Conservation (phyloP, 768 basidiomycete species). For the Boletus sensibilis region DNA sequence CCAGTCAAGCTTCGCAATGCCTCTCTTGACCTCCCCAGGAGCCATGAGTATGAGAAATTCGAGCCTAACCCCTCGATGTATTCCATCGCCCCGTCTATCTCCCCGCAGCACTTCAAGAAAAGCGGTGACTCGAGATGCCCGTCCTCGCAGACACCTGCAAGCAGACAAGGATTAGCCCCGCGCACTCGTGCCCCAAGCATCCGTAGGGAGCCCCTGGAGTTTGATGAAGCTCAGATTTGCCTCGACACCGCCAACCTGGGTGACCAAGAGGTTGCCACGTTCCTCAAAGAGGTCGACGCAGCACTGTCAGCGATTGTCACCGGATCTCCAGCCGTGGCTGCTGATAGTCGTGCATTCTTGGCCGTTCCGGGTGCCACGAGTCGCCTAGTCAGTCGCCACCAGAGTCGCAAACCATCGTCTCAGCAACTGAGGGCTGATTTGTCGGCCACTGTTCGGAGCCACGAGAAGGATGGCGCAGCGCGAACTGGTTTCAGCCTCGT, state of each 20-base stretch:
- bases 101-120: conserved; percentile 23
- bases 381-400: conserved; percentile 25
- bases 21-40: conserved; percentile 31
- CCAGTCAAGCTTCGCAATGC: conserved; percentile 30
- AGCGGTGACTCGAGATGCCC: conserved; percentile 21
- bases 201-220: conserved; percentile 30
- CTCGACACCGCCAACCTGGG: conserved; percentile 31
- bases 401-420: conserved; percentile 32
- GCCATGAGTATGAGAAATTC: conserved; percentile 23
- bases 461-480: conserved; percentile 26
- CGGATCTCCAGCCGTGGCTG: conserved; percentile 28
- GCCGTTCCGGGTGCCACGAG: conserved; percentile 29
- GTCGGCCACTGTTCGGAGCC: conserved; percentile 27
- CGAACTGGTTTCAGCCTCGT: conserved; percentile 33
- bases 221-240: conserved; percentile 31
- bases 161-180: conserved; percentile 24
- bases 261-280: conserved; percentile 32
- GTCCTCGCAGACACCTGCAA: conserved; percentile 27
- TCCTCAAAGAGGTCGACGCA: conserved; percentile 33
- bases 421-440: conserved; percentile 32
- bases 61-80: conserved; percentile 33
- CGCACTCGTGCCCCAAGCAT: conserved; percentile 28
- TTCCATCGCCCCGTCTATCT: conserved; percentile 30
- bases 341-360: conserved; percentile 32
- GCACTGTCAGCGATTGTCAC: conserved; percentile 26